Base-by-base conservation (phyloP, 2,329 filamentous ascomycete species). In the Furcasterigmium furcatum region DNA sequence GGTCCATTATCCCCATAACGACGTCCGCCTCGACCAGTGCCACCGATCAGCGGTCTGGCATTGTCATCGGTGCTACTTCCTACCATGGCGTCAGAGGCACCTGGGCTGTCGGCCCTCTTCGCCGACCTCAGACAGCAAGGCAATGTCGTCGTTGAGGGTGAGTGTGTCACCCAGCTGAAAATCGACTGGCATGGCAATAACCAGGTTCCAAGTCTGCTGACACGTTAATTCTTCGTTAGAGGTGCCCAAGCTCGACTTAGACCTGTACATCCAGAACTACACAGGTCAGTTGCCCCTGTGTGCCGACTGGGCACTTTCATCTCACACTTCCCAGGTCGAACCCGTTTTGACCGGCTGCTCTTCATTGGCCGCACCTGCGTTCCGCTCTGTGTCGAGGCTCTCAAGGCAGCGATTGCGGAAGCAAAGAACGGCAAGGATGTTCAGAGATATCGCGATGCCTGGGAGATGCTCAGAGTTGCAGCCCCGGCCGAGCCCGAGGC, bases 241-340 rank as follows among this genome's bases (percentile, higher is more conserved):
- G 27, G 43, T 34, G 7, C 91, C 92, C 9, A 96, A 92, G 61
- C 85, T 97, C 55, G 94, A 97, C 58, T 79, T 99, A 35, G 90
- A 96, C 50, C 81, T 87, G 30, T 97, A 96, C 66, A 87, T 96
- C 41, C 78, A 85, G 54, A 95, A 96, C 61, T 99, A 97, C 67
- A 77, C 74, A 62, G 90, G 91, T 91, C 68, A 38, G 71, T 54
- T 6, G 34, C 34, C 34, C n/a, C 22, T 39, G 34, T 46, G 36
- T 38, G 38, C 49, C 29, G 27, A 43, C 41, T 18, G 34, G 36
- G 30, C 36, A 41, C 44, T 10, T 20, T 5, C n/a, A 18, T 16
- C 12, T 9, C 16, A 18, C n/a, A 10, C 34, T 18, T 50, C 46
- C 20, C 54, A 95, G 91, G 90, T 49, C 80, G 87, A 47, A 92